Percentiles rank a stretch among this genome's conserved stretches.
Evolutionary conservation across 2,329 filamentous ascomycete genomes (phyloP).

Genomic region (Arthrobotrys sinensis): DNA sequence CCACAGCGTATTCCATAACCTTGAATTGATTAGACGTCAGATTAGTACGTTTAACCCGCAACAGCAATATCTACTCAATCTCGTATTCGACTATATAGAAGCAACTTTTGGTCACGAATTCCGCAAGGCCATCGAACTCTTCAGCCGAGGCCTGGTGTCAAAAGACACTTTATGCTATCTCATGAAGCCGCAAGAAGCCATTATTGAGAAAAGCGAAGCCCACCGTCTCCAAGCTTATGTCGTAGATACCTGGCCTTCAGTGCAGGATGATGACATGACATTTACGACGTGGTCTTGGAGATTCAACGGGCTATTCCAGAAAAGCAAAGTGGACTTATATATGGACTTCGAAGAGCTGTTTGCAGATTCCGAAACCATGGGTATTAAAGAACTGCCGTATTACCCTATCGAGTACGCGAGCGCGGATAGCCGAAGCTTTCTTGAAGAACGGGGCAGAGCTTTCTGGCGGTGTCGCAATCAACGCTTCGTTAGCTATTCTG

Average conservation of each 20-base stretch:
- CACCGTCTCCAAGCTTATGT: background rate
- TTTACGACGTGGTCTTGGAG: background rate
- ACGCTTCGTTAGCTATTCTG: constrained; percentile 2
- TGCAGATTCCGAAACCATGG: background rate
- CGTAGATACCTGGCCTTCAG: background rate
- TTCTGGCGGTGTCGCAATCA: background rate
- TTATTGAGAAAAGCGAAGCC: background rate
- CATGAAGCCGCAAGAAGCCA: background rate
- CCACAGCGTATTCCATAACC: background rate
- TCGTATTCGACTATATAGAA: constrained; percentile 3
- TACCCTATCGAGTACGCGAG: background rate
- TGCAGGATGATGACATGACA: background rate
- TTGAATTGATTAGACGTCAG: background rate
- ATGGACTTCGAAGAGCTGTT: background rate
- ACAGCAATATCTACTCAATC: background rate
- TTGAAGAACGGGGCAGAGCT: background rate
- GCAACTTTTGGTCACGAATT: background rate
- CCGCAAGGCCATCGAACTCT: background rate
- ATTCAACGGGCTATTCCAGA: background rate
- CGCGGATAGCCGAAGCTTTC: background rate
- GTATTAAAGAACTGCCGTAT: background rate
- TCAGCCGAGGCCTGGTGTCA: background rate
- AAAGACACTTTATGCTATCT: background rate
- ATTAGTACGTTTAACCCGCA: background rate
- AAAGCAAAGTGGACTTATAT: background rate